Evolutionary conservation across 1,139 yeast genomes (phyloP), one percentile per base, ranked within the genome.

Genomic region (Debaryomyces robertsiae): DNA sequence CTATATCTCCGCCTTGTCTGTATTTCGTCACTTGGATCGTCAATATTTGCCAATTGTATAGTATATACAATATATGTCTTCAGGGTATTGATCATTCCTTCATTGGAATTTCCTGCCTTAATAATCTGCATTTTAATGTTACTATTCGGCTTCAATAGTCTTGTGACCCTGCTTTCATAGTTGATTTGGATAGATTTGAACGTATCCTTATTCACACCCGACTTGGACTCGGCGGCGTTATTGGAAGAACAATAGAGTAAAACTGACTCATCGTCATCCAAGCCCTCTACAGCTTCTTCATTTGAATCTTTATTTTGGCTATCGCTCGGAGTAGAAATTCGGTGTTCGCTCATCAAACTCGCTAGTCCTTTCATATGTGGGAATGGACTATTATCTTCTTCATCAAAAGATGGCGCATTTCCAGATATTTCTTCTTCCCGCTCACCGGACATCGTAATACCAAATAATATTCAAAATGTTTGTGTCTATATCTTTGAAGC

Each of bases 1-100:
- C 95, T 86, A 62, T 93, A 93, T 31, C 98, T 69, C 51, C 98
- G 73, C 42, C 91, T 72, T 2, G 91, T 91, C 25, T 79, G 74
- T 10, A 76, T 57, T 38, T 80, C 82, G 10, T 79, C 81, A 19
- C 52, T 55, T 3, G 57, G 48, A 35, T 60, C 61, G 15, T 55
- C 57, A 1, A 38, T 48, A 38, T 59, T 59, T 30, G 80, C 65
- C 15, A 79, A 63, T 48, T 77, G 77, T 45, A 93, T 88, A 9
- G 95, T 82, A 60, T 93, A 93, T 0, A 88, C 88, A 35, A 91
- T 79, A 50, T 82, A 91, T 27, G 69, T 71, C 81, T 83, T 59
- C 83, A 74, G 57, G 67, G 82, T 54, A 44, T 73, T 84, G 73
- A 60, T 55, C 63, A 65, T 57, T 14, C 89, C 88, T 53, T 90